These are phyloP conservation scores for Tetramitus jugosus DNA, from an alignment of 208 protist genomes.

Conservation along the genomic window DNA sequence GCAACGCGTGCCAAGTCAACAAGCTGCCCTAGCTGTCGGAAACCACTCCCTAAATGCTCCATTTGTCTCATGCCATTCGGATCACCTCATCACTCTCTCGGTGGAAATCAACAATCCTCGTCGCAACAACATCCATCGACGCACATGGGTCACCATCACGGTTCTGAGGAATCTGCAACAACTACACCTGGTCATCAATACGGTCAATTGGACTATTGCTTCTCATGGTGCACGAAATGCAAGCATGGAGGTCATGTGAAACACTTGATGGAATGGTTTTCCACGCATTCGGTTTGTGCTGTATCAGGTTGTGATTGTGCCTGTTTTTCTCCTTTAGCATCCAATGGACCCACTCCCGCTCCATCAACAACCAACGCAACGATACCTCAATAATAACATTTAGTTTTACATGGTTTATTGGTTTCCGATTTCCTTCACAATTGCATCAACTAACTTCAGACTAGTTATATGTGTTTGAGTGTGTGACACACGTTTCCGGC, in stretches of 20 bases:
- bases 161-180: not conserved
- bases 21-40: not conserved
- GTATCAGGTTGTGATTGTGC: not conserved
- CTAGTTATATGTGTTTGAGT: too few relatives aligned
- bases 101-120: too few relatives aligned
- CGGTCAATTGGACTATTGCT: constrained; percentile 1
- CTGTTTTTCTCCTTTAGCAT: constrained; percentile 5
- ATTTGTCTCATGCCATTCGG: constrained; percentile 6
- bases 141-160: not conserved
- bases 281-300: not conserved
- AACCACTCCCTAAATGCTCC: constrained; percentile 11
- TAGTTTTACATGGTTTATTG: too few relatives aligned
- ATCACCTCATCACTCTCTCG: not conserved
- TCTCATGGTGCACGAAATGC: constrained; percentile 13
- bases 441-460: too few relatives aligned
- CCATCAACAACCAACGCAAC: too few relatives aligned
- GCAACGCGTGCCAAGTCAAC: not conserved
- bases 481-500: too few relatives aligned
- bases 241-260: constrained; percentile 22
- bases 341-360: too few relatives aligned
- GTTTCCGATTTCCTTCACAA: too few relatives aligned
- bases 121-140: too few relatives aligned
- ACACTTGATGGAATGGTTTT: constrained; percentile 11
- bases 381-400: too few relatives aligned
- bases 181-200: not conserved